A percentile compares a stretch with the other conserved stretches of the same genome.
phyloP scores from a whole-genome alignment of 1,139 yeast species.

The Pichiaceae sp. region DNA sequence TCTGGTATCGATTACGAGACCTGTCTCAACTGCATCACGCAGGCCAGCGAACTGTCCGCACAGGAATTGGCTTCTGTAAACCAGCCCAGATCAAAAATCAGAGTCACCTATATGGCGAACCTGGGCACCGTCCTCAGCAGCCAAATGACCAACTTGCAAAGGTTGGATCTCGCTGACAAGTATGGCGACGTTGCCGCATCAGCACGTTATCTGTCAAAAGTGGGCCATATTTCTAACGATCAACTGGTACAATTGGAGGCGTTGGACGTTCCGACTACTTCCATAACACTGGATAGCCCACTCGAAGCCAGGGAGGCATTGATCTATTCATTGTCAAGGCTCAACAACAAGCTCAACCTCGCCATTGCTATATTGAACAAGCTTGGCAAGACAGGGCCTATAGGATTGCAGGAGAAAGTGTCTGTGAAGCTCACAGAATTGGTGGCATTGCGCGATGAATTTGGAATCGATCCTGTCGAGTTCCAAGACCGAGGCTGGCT shows the following conservation, averaged over 20 bases:
- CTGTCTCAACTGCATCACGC: background rate
- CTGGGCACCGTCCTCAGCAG: background rate
- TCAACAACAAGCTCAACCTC: background rate
- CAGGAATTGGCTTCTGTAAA: background rate
- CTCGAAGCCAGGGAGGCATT: background rate
- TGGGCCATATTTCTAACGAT: too few relatives aligned
- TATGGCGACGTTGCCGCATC: background rate
- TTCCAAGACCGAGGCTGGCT: background rate
- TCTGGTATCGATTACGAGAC: background rate
- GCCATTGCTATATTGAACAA: background rate
- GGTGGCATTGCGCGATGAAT: too few relatives aligned
- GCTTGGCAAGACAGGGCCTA: background rate
- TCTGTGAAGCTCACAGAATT: too few relatives aligned
- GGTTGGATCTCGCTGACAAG: background rate
- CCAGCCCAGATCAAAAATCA: too few relatives aligned
- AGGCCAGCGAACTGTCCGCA: background rate
- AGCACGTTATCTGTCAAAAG: background rate
- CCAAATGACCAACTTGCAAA: background rate
- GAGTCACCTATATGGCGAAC: background rate
- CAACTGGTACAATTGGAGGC: too few relatives aligned
- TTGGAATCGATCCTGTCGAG: too few relatives aligned
- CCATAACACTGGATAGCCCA: background rate
- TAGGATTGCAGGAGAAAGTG: too few relatives aligned
- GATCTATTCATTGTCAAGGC: background rate
- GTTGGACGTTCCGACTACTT: too few relatives aligned